phyloP scores from a whole-genome alignment of 2,329 filamentous ascomycete genomes.

The Colletotrichum tropicicola region DNA sequence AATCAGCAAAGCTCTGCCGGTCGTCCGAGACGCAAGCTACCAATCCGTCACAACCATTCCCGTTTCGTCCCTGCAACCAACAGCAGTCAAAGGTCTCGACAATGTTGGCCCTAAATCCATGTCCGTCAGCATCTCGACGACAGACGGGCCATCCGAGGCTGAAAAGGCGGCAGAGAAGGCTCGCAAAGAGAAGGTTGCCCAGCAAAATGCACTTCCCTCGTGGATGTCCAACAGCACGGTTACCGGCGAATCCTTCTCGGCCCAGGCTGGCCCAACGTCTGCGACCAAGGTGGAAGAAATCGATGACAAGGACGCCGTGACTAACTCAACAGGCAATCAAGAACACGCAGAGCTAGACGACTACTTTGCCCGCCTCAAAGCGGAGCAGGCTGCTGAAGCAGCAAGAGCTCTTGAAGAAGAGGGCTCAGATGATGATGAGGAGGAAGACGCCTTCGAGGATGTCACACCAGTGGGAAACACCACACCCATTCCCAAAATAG shows the following conservation, averaged over 20 bases:
- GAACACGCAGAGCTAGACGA: conserved; percentile 69
- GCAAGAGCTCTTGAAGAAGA: conserved; percentile 40
- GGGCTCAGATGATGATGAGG: conserved; percentile 37
- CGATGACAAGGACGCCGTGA: conserved; percentile 55
- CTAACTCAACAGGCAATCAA: conserved; percentile 54
- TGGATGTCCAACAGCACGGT: conserved; percentile 80
- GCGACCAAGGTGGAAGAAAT: conserved; percentile 52
- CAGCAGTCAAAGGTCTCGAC: conserved; percentile 74
- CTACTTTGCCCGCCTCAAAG: conserved; percentile 73
- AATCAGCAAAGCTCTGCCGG: conserved; percentile 67
- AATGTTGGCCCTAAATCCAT: conserved; percentile 75
- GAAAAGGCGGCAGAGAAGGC: conserved; percentile 71
- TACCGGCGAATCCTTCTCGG: conserved; percentile 67
- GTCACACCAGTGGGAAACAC: conserved; percentile 45
- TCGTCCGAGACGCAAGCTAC: conserved; percentile 73
- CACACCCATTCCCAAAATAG: conserved; percentile 44
- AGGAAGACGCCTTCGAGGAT: conserved; percentile 58
- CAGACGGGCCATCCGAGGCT: conserved; percentile 71
- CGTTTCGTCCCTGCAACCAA: conserved; percentile 66
- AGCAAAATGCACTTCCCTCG: conserved; percentile 74
- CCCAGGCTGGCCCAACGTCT: conserved; percentile 44
- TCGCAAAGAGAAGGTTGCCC: conserved; percentile 71
- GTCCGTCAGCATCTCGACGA: conserved; percentile 73
- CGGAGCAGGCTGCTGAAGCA: conserved; percentile 61
- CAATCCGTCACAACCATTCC: conserved; percentile 60